phyloP scores from a whole-genome alignment of 148 eudicot genomes.

The Fagopyrum esculentum region DNA sequence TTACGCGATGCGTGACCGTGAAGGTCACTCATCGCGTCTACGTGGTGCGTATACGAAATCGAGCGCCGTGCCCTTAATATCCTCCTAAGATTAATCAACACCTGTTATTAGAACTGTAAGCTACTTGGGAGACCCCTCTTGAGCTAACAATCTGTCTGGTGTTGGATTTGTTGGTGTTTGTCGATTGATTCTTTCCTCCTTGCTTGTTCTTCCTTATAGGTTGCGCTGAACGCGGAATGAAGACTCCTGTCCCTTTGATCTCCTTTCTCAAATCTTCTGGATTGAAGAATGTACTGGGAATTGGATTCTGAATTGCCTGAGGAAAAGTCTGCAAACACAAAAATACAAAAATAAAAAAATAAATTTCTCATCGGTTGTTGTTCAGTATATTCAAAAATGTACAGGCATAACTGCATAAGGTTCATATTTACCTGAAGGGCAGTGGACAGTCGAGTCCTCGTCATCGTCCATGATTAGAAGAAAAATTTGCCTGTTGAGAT shows the following conservation, averaged over 20 bases:
- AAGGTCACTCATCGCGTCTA: no score
- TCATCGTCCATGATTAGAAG: conserved; percentile 18
- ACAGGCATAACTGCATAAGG: not conserved
- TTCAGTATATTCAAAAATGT: not conserved
- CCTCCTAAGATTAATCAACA: not conserved
- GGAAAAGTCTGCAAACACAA: conserved; percentile 10
- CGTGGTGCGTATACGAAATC: no score
- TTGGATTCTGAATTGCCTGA: conserved; percentile 7
- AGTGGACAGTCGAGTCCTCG: conserved; percentile 14
- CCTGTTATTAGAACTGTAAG: not conserved
- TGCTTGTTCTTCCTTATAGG: conserved; percentile 38
- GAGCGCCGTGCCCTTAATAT: no score
- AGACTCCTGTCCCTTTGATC: conserved; percentile 60
- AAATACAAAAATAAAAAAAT: not conserved
- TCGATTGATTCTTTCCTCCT: conserved; percentile 11
- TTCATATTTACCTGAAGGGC: conserved; percentile 8
- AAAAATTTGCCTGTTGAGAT: conserved; percentile 44
- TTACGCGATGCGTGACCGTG: no score
- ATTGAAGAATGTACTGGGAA: conserved; percentile 13
- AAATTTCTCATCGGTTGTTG: not conserved
- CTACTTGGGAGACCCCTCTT: conserved; percentile 4
- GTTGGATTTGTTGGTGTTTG: conserved; percentile 15
- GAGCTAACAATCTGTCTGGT: conserved; percentile 15
- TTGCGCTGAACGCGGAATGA: conserved; percentile 37
- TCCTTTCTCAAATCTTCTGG: conserved; percentile 25